These are phyloP conservation scores for Coniochaeta sp. DNA, from an alignment of 2,329 filamentous ascomycete genomes.

Conservation along the genomic window DNA sequence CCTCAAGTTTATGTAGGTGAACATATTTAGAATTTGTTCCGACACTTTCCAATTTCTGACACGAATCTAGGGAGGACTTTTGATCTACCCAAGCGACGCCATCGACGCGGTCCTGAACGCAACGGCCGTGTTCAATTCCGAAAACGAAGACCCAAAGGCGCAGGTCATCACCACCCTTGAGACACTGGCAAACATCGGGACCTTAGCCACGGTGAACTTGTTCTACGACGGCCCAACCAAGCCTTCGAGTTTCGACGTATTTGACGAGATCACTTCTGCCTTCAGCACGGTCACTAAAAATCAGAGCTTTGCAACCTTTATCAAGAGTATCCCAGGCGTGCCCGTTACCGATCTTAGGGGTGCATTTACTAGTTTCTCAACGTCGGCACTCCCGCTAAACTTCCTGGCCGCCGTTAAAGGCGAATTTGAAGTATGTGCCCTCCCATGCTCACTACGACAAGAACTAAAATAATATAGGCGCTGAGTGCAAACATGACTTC, in stretches of 20 bases:
- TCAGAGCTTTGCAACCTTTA: slow-evolving; percentile 10
- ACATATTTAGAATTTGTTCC: slow-evolving; percentile 7
- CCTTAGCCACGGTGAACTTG: slow-evolving; percentile 10
- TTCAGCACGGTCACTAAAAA: slow-evolving; percentile 2
- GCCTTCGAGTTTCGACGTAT: slow-evolving; percentile 14
- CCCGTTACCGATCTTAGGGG: slow-evolving; percentile 14
- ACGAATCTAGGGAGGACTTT: too few relatives aligned
- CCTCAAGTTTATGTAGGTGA: slow-evolving; percentile 10
- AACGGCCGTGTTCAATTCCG: slow-evolving; percentile 14
- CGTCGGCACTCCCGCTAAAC: slow-evolving; percentile 12
- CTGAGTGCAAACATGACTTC: slow-evolving; percentile 2
- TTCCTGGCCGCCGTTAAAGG: slow-evolving; percentile 16
- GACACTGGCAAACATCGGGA: slow-evolving; percentile 3
- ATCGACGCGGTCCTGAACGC: slow-evolving; percentile 16
- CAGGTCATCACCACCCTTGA: slow-evolving; percentile 19
- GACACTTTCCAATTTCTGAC: too few relatives aligned
- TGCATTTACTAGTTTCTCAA: slow-evolving; percentile 19
- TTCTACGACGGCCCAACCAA: slow-evolving; percentile 21
- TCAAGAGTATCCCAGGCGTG: slow-evolving; percentile 10
- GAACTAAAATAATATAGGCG: not conserved
- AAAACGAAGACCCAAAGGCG: slow-evolving; percentile 18
- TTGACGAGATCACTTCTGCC: slow-evolving; percentile 10
- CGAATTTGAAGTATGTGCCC: slow-evolving; percentile 9
- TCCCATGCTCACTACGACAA: not conserved
- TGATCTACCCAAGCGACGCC: not conserved